Conservation (phyloP, 257 asterid genomes). For the Nicotiana attenuata region DNA sequence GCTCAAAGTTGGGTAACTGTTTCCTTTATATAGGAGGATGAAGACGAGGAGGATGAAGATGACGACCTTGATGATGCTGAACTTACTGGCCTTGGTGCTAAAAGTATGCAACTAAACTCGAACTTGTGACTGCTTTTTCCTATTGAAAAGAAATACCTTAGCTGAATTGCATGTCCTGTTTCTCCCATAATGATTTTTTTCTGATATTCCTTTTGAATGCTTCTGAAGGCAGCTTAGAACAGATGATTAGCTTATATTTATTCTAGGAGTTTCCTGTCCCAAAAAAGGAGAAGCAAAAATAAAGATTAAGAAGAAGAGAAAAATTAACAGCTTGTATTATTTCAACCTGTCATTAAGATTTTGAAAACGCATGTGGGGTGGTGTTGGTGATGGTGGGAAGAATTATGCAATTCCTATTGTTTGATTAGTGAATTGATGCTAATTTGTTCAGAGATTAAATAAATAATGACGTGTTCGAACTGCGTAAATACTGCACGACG, state of each 20-base stretch:
- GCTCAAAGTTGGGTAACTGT: not conserved
- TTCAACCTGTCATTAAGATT: not conserved
- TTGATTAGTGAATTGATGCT: not conserved
- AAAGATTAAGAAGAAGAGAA: not conserved
- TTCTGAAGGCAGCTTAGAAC: not conserved
- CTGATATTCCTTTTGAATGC: not conserved
- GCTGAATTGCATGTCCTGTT: not conserved
- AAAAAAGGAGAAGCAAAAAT: not conserved
- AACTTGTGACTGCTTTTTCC: conserved; percentile 10
- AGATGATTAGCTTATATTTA: not conserved
- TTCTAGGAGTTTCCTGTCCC: not conserved
- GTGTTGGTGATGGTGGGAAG: not conserved
- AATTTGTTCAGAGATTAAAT: not conserved
- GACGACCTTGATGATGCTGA: conserved; percentile 37
- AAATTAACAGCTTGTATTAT: not conserved
- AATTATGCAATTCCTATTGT: not conserved
- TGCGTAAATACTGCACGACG: not conserved
- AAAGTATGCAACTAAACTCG: conserved; percentile 42
- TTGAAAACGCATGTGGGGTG: not conserved
- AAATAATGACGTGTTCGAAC: not conserved
- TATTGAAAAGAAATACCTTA: not conserved
- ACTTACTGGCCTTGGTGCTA: conserved; percentile 62
- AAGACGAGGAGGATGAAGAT: conserved; percentile 36
- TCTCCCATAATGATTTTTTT: not conserved
- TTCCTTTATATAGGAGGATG: conserved; percentile 31